Conservation (phyloP, 2,329 filamentous ascomycete species). For the Nigrospora oryzae region DNA sequence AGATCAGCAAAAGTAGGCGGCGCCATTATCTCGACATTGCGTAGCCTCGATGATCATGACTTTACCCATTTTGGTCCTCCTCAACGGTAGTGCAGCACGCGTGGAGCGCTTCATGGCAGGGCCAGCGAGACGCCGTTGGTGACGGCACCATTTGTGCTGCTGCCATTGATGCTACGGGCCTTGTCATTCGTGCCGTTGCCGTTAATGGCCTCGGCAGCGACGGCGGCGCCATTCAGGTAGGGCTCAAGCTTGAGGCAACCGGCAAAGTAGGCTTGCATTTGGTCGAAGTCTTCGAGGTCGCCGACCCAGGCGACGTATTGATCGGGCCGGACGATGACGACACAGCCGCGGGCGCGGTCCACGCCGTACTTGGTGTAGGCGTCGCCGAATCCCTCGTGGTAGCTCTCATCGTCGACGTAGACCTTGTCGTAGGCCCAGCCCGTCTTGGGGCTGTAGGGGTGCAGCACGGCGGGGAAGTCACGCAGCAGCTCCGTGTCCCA, state of each 20-base stretch:
- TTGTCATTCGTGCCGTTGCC: not conserved
- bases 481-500: constrained; percentile 36
- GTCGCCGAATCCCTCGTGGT: constrained; percentile 44
- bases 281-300: constrained; percentile 25
- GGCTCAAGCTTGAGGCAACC: constrained; percentile 13
- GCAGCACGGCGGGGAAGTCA: constrained; percentile 41
- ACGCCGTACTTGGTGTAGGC: constrained; percentile 52
- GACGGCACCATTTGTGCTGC: too few relatives aligned
- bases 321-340: constrained; percentile 56
- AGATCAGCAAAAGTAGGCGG: too few relatives aligned
- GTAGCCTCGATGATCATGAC: too few relatives aligned
- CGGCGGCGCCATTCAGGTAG: not conserved
- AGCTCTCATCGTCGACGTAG: constrained; percentile 44
- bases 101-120: not conserved
- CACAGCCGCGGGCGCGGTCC: constrained; percentile 43
- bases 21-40: too few relatives aligned
- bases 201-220: not conserved
- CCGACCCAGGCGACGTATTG: constrained; percentile 49
- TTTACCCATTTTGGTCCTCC: too few relatives aligned
- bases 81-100: too few relatives aligned
- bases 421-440: constrained; percentile 52
- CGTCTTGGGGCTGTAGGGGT: constrained; percentile 31
- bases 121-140: not conserved
- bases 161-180: too few relatives aligned
- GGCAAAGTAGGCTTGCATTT: constrained; percentile 24